Percentiles rank a stretch among this genome's conserved stretches.
phyloP scores from a whole-genome alignment of 148 eudicot species.

The Suaeda aralocaspica region DNA sequence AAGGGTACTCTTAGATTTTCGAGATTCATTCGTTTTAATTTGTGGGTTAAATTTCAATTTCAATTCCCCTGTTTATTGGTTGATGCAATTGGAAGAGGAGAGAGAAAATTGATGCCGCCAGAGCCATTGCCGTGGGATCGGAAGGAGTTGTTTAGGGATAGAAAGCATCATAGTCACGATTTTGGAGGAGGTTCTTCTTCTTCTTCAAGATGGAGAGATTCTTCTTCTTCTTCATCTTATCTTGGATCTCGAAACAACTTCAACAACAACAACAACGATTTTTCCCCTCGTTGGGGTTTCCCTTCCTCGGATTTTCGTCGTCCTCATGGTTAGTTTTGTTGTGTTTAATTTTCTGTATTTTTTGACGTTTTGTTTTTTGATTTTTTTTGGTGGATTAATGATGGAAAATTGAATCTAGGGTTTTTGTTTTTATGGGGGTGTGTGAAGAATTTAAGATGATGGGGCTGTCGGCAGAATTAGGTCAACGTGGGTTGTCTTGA shows the following conservation, averaged over 20 bases:
- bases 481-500: conserved; percentile 15
- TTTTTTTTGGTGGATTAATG: not conserved
- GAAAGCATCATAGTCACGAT: conserved; percentile 41
- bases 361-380: not conserved
- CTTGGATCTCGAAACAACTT: conserved; percentile 31
- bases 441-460: not conserved
- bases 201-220: conserved; percentile 43
- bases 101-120: conserved; percentile 72
- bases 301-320: conserved; percentile 41
- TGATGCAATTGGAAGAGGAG: conserved; percentile 29
- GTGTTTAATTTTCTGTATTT: no score
- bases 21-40: not conserved
- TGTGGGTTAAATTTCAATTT: not conserved
- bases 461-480: conserved; percentile 7
- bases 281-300: conserved; percentile 40
- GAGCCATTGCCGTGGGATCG: conserved; percentile 84
- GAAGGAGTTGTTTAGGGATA: conserved; percentile 55
- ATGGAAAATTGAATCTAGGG: not conserved
- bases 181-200: conserved; percentile 8
- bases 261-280: conserved; percentile 13
- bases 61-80: no score
- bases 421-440: not conserved
- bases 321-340: conserved; percentile 42
- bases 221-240: conserved; percentile 33
- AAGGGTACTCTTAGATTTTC: not conserved